Evolutionary conservation across 192 early-diverging fungal species (phyloP), one percentile per base, ranked within the genome.

Genomic region (Coemansia sp.): DNA sequence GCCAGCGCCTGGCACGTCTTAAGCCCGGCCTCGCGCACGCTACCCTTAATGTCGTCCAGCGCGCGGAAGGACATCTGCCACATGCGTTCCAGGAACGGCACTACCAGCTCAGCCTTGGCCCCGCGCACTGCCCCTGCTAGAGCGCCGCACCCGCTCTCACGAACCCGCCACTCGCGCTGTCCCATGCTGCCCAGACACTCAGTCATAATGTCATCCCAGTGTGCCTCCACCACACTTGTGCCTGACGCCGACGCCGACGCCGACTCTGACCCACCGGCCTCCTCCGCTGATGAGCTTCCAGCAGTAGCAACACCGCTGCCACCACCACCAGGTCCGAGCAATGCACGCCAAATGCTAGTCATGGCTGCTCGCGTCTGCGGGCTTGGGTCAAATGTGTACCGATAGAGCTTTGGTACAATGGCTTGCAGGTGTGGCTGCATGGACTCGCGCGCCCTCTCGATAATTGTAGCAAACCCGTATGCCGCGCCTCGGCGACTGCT

Each of bases 31-130:
- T 87, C 72, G 4, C 95, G 85, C 9, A 98, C 96, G 37, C 89
- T 93, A 62, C 93, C 94, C 70, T 97, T 97, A 73, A 98, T 94
- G 64, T 98, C 96, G 69, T 98, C 96, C 27, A 98, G 69, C 24
- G 88, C 88, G 29, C 95, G 72, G 83, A 98, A 98, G 14, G 86
- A 89, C 93, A 96, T 95, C 20, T 77, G 86, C 96, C 96, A 98
- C 25, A 94, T 80, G 9, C 83, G 84, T 60, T 94, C 89, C 36
- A 98, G 61, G 43, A 93, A 91, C 0, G 89, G 88, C 22, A 68
- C 68, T 0, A 76, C 58, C 3, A 67, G 53, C n/a, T 65, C 76
- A 5, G 67, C 43, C 20, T 61, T 70, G 1, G 62, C 68, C 1
- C 68, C 73, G 11, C 51, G 56, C 19, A 71, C 57, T 0, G 74